These are phyloP conservation scores for Phytophthora pini DNA, from an alignment of 352 stramenopile genomes.

Conservation along the genomic window DNA sequence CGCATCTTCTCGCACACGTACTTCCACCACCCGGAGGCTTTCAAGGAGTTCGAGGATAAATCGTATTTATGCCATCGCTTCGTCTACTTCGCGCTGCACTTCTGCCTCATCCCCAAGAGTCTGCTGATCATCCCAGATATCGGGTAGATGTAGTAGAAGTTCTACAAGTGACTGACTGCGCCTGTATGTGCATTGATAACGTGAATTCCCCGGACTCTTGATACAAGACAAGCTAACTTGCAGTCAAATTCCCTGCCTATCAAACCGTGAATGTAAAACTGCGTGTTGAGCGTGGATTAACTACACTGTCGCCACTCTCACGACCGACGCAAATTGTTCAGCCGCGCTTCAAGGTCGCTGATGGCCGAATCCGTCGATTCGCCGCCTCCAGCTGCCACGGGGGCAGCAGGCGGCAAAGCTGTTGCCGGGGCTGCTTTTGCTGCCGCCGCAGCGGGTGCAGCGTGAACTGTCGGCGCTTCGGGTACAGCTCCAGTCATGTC, in stretches of 20 bases:
- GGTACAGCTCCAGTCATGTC: constrained; percentile 93
- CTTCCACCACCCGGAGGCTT: constrained; percentile 83
- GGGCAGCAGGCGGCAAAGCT: constrained; percentile 49
- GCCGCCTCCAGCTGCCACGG: constrained; percentile 57
- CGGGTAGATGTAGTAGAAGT: constrained; percentile 23
- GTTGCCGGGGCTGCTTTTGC: constrained; percentile 56
- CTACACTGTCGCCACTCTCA: constrained; percentile 31
- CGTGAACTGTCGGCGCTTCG: constrained; percentile 79
- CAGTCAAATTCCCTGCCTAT: not conserved
- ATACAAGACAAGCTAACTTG: constrained; percentile 1
- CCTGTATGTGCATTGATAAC: constrained; percentile 15
- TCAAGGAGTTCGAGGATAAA: constrained; percentile 74
- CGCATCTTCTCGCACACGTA: constrained; percentile 89
- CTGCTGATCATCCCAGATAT: constrained; percentile 87
- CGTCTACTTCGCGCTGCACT: constrained; percentile 82
- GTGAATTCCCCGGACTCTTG: constrained; percentile 1
- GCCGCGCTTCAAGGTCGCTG: constrained; percentile 95
- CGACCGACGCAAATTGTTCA: constrained; percentile 96
- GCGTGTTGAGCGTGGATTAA: constrained; percentile 2
- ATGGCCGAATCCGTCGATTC: constrained; percentile 83
- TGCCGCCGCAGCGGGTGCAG: constrained; percentile 44
- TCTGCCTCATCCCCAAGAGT: constrained; percentile 84
- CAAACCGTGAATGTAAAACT: not conserved
- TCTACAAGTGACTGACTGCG: too few species aligned
- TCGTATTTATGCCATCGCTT: constrained; percentile 86